Percentiles rank a stretch among this genome's conserved stretches.
phyloP scores from a whole-genome alignment of 108 stramenopile genomes.

The Cyclotella baltica region DNA sequence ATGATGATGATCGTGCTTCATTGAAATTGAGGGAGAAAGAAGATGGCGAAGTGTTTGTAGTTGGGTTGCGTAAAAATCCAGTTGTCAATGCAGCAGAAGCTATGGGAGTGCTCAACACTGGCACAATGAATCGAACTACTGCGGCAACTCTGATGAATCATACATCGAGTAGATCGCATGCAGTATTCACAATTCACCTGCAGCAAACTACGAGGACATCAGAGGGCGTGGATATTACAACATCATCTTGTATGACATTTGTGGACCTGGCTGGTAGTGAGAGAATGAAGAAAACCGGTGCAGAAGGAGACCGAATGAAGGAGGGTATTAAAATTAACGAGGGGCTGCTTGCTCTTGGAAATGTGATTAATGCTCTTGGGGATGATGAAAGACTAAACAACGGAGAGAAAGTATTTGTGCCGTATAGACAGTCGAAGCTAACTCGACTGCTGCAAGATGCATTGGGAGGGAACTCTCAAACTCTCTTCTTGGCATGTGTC shows the following conservation, averaged over 20 bases:
- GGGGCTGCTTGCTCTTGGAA: conserved; percentile 96
- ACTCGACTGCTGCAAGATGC: conserved; percentile 96
- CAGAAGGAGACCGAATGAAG: conserved; percentile 82
- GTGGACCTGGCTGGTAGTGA: conserved; percentile 94
- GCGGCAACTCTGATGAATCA: conserved; percentile 94
- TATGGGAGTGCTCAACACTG: conserved; percentile 82
- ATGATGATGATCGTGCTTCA: conserved; percentile 59
- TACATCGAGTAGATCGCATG: conserved; percentile 84
- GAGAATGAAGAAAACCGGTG: conserved; percentile 95
- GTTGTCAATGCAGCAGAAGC: conserved; percentile 56
- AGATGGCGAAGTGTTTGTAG: conserved; percentile 45
- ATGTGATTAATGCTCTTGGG: conserved; percentile 97
- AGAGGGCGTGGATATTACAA: conserved; percentile 70
- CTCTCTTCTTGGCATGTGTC: conserved; percentile 92
- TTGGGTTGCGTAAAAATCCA: conserved; percentile 46
- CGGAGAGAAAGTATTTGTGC: conserved; percentile 82
- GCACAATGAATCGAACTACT: conserved; percentile 91
- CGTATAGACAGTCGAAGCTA: conserved; percentile 93
- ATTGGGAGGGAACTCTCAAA: conserved; percentile 96
- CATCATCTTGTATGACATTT: conserved; percentile 85
- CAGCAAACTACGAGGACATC: conserved; percentile 55
- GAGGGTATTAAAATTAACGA: conserved; percentile 97
- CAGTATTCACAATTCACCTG: conserved; percentile 77
- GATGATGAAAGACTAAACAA: conserved; percentile 80
- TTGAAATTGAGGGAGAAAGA: conserved; percentile 72